Conservation (phyloP, 2,329 filamentous ascomycete genomes). For the Sarocladiaceae sp. region DNA sequence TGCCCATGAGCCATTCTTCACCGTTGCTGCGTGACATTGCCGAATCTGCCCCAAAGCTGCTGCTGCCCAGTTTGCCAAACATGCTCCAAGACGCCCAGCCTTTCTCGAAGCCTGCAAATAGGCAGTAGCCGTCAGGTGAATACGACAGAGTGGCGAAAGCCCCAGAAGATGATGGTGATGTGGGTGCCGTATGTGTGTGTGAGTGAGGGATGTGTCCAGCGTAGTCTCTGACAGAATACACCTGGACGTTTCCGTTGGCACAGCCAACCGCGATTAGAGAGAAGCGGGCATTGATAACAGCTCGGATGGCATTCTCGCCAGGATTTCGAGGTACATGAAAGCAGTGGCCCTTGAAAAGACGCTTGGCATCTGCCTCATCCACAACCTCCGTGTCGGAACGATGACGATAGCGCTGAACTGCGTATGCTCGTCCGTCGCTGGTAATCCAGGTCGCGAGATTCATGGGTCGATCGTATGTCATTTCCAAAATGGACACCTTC, state of each 20-base stretch:
- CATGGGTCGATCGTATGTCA: conserved; percentile 95
- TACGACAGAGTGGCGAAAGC: conserved; percentile 71
- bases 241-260: conserved; percentile 69
- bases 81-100: conserved; percentile 98
- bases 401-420: conserved; percentile 67
- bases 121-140: conserved; percentile 92
- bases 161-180: conserved; percentile 65
- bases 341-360: conserved; percentile 83
- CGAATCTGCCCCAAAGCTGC: conserved; percentile 72
- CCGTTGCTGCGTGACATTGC: conserved; percentile 60
- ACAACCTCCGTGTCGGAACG: conserved; percentile 36
- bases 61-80: conserved; percentile 84
- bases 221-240: conserved; percentile 94
- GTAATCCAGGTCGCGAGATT: conserved; percentile 92
- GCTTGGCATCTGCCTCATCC: conserved; percentile 50
- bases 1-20: conserved; percentile 80
- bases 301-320: conserved; percentile 61
- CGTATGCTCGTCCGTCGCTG: conserved; percentile 81
- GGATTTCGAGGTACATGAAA: conserved; percentile 71
- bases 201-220: conserved; percentile 87
- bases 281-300: conserved; percentile 90
- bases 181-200: conserved; percentile 68
- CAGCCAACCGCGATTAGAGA: conserved; percentile 89
- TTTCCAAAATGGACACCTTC: conserved; percentile 71
- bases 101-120: conserved; percentile 88